These are phyloP conservation scores for Penicillium sp. DNA, from an alignment of 2,329 filamentous ascomycete species.

Conservation along the genomic window DNA sequence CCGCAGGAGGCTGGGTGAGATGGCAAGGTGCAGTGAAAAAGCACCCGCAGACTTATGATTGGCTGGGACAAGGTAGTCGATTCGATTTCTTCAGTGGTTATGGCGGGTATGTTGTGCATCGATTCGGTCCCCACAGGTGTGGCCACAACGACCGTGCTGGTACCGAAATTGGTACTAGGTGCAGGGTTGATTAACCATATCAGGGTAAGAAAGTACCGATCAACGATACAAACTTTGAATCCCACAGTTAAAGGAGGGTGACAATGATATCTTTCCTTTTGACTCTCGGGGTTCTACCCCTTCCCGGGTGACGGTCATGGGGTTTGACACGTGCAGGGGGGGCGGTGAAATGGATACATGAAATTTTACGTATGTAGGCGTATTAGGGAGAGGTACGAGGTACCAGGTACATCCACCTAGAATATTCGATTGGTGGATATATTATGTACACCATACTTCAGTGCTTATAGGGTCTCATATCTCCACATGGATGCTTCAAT, in stretches of 20 bases:
- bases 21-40: conserved; percentile 23
- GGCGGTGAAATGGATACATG: conserved; percentile 11
- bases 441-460: not conserved
- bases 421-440: not conserved
- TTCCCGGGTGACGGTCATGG: conserved; percentile 3
- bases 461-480: not conserved
- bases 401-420: not conserved
- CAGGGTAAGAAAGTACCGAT: not conserved
- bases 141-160: conserved; percentile 16
- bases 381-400: not conserved
- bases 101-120: conserved; percentile 23
- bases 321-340: conserved; percentile 8
- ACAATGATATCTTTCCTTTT: conserved; percentile 2
- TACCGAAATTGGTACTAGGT: conserved; percentile 8
- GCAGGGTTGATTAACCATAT: conserved; percentile 1
- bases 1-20: conserved; percentile 30
- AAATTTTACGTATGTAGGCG: too few species aligned
- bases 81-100: conserved; percentile 9
- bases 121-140: conserved; percentile 5
- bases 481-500: not conserved
- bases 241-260: not conserved
- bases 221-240: not conserved
- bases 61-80: conserved; percentile 3
- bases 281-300: conserved; percentile 7
- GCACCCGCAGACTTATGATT: conserved; percentile 12